A percentile compares a stretch with the other conserved stretches of the same genome.
These are phyloP conservation scores for Vanrija sp. DNA, from an alignment of 1,284 basidiomycete genomes.

Conservation along the genomic window DNA sequence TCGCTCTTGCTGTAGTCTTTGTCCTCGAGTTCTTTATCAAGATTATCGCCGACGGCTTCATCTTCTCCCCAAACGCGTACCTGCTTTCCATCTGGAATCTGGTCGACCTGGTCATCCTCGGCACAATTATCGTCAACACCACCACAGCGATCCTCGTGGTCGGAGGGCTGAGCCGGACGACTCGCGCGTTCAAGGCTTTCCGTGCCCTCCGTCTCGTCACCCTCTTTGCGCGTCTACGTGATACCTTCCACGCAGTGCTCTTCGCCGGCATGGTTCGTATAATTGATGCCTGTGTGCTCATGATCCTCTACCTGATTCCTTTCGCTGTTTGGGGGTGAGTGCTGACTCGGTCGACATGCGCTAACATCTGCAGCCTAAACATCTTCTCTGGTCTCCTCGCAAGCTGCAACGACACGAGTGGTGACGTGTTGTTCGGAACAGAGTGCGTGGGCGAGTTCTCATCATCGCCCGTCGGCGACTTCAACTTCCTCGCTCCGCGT, in stretches of 20 bases:
- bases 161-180: constrained; percentile 74
- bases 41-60: constrained; percentile 84
- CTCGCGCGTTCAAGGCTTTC: constrained; percentile 82
- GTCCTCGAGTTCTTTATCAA: constrained; percentile 82
- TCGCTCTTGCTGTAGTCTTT: constrained; percentile 69
- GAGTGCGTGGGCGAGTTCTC: constrained; percentile 76
- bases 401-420: constrained; percentile 70
- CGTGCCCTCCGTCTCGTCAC: constrained; percentile 88
- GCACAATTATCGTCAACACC: constrained; percentile 77
- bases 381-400: constrained; percentile 86
- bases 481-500: constrained; percentile 71
- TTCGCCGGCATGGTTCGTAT: constrained; percentile 84
- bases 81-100: constrained; percentile 88
- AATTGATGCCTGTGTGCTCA: constrained; percentile 85
- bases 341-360: too few relatives aligned
- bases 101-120: constrained; percentile 82
- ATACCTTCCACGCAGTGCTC: constrained; percentile 86
- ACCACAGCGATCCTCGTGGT: constrained; percentile 72
- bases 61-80: constrained; percentile 93
- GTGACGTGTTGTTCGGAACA: constrained; percentile 55
- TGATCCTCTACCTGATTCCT: constrained; percentile 91
- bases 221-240: constrained; percentile 76
- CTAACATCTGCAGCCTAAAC: constrained; percentile 57
- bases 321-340: constrained; percentile 87
- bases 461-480: constrained; percentile 51